A percentile compares a stretch with the other conserved stretches of the same genome.
Evolutionary conservation across 768 basidiomycete species (phyloP).

Genomic region (Tylopilus sp.): DNA sequence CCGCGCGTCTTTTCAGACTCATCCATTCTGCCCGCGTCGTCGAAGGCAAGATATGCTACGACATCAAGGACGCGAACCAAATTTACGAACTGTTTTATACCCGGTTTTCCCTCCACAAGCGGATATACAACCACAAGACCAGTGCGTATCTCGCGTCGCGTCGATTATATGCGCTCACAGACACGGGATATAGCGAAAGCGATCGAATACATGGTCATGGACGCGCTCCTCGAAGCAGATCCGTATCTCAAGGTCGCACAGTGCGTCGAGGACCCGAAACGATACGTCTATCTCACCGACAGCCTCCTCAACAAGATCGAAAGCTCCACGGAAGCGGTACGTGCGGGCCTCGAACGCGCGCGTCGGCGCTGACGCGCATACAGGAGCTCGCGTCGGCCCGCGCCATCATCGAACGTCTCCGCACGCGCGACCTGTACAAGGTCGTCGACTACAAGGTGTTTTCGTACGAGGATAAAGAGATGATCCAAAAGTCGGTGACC

Average conservation of each 20-base stretch:
- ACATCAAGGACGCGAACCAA: conserved; percentile 77
- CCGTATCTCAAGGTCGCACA: conserved; percentile 57
- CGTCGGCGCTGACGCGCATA: neutral
- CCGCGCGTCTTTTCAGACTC: conserved; percentile 41
- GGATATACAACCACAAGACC: conserved; percentile 79
- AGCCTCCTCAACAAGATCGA: conserved; percentile 62
- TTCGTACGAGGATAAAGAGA: conserved; percentile 28
- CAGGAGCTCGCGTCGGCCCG: conserved; percentile 62
- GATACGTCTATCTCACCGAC: conserved; percentile 67
- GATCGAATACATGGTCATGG: conserved; percentile 83
- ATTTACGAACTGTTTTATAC: conserved; percentile 72
- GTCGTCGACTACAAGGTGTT: conserved; percentile 64
- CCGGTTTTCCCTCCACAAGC: conserved; percentile 78
- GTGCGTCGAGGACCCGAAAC: conserved; percentile 51
- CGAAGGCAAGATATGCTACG: conserved; percentile 71
- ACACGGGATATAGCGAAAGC: conserved; percentile 50
- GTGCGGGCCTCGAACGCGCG: neutral
- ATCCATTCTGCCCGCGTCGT: conserved; percentile 74
- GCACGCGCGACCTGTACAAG: conserved; percentile 62
- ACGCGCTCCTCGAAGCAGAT: conserved; percentile 70
- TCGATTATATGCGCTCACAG: neutral
- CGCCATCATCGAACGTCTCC: conserved; percentile 59
- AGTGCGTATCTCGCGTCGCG: conserved; percentile 16
- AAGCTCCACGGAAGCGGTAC: conserved; percentile 36
- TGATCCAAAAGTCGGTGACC: conserved; percentile 33